Evolutionary conservation across 306 rosid genomes (phyloP).

Genomic region (Urtica urens): DNA sequence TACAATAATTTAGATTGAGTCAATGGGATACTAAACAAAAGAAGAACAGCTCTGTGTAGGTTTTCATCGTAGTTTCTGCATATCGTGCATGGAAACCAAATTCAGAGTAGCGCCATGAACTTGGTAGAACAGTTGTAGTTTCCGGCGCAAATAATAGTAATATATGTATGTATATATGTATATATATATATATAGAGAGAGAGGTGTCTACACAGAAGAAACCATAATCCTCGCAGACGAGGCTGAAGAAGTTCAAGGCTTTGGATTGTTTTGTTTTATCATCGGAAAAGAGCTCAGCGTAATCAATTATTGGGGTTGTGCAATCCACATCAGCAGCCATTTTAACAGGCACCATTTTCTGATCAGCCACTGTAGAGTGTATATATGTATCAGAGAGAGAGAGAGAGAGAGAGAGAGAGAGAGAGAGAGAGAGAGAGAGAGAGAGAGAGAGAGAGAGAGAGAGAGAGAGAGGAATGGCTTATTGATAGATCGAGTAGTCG

Average conservation of each 20-base stretch:
- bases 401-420: neutral
- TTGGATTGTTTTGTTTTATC: neutral
- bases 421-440: too few species aligned
- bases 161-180: neutral
- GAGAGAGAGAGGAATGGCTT: too few species aligned
- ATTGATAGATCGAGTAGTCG: too few species aligned
- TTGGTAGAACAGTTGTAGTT: neutral
- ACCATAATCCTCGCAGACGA: neutral
- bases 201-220: neutral
- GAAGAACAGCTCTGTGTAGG: neutral
- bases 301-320: neutral
- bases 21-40: neutral
- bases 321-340: too few species aligned
- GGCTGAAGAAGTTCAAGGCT: neutral
- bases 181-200: neutral
- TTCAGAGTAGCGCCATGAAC: too few species aligned
- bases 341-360: too few species aligned
- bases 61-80: too few species aligned
- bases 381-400: neutral
- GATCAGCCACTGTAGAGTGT: neutral
- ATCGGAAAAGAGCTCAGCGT: constrained; percentile 1
- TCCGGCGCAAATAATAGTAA: neutral
- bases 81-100: neutral
- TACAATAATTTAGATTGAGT: too few species aligned
- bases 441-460: too few species aligned